phyloP scores from a whole-genome alignment of 179 eudicot genomes.

The Nepenthes alata region DNA sequence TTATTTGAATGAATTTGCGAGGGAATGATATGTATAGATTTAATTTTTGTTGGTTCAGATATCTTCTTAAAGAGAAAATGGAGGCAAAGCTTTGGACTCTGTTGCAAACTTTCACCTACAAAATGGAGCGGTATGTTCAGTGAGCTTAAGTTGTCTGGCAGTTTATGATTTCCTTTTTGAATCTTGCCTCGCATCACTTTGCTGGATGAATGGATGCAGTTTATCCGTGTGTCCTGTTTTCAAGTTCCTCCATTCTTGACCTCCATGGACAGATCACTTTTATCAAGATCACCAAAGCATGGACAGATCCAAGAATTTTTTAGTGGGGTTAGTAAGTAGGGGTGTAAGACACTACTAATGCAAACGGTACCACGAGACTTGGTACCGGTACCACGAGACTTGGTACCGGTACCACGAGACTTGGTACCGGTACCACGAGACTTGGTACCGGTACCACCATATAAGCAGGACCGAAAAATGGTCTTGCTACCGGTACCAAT shows the following conservation, averaged over 20 bases:
- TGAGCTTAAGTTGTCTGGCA: constrained; percentile 1
- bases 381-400: no score
- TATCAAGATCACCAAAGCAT: no score
- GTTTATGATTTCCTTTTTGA: not conserved
- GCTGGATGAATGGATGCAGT: not conserved
- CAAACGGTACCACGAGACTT: no score
- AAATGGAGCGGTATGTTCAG: constrained; percentile 80
- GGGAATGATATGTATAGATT: not conserved
- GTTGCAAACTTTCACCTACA: constrained; percentile 98
- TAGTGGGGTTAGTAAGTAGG: no score
- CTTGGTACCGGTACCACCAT: no score
- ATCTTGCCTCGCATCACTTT: not conserved
- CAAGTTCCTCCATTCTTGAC: not conserved
- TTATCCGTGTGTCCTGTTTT: not conserved
- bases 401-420: no score
- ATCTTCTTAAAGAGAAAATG: constrained; percentile 77
- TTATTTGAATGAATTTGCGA: not conserved
- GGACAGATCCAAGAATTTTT: no score
- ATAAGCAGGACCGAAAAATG: no score
- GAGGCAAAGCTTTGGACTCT: constrained; percentile 94
- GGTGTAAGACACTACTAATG: no score
- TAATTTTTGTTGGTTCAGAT: constrained; percentile 26
- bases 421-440: no score
- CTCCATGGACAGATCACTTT: no score
- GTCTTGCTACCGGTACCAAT: no score